A percentile compares a stretch with the other conserved stretches of the same genome.
phyloP scores from a whole-genome alignment of 1,139 yeast species.

The Insectozyma bohioensis region DNA sequence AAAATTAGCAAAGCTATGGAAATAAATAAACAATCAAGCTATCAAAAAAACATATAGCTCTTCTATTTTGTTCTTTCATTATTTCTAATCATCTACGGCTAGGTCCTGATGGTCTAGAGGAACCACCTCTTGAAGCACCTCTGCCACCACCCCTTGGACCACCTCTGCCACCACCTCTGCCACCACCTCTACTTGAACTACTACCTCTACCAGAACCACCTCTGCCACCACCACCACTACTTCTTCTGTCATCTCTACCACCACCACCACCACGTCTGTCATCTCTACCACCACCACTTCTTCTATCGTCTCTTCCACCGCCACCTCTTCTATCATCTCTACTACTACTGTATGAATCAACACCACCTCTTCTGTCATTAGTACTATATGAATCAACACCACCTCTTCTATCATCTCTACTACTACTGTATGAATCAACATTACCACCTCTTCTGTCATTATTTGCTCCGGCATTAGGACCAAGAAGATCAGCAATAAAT shows the following conservation, averaged over 20 bases:
- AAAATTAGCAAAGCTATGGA: neutral
- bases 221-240: neutral
- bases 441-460: conserved; percentile 2
- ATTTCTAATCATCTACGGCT: too few species aligned
- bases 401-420: neutral
- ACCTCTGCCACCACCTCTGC: conserved; percentile 2
- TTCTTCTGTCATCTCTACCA: too few species aligned
- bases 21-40: neutral
- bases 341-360: neutral
- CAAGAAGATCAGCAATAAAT: too few species aligned
- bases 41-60: neutral
- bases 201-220: conserved; percentile 1
- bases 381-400: too few species aligned
- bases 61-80: too few species aligned
- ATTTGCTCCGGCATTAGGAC: neutral
- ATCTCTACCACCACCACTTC: neutral
- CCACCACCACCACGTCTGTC: neutral
- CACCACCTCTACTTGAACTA: conserved; percentile 1
- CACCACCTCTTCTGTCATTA: neutral
- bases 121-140: too few species aligned
- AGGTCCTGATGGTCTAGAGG: too few species aligned
- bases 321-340: conserved; percentile 4
- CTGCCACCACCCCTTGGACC: too few species aligned
- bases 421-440: conserved; percentile 1
- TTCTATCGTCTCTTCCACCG: neutral